A percentile compares a stretch with the other conserved stretches of the same genome.
Evolutionary conservation across 2,329 filamentous ascomycete genomes (phyloP).

Genomic region (Penicillium italicum): DNA sequence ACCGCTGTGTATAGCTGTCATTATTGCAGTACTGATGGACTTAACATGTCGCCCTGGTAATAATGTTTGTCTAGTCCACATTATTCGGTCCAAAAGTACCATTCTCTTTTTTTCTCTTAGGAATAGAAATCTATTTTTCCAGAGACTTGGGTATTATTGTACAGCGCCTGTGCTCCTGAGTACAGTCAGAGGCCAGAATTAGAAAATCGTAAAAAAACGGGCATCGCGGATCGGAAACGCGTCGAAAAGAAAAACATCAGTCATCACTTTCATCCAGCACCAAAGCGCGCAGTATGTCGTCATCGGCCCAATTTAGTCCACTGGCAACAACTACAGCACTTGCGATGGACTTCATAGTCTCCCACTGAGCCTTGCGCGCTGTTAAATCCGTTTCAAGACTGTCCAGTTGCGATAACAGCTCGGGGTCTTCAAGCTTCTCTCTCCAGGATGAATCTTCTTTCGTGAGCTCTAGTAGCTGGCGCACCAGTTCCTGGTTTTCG

Average conservation of each 20-base stretch:
- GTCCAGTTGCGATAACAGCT: constrained; percentile 54
- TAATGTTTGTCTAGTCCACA: neutral
- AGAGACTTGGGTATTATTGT: neutral
- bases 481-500: constrained; percentile 61
- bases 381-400: constrained; percentile 58
- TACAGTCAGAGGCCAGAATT: neutral
- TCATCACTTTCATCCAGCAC: constrained; percentile 67
- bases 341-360: constrained; percentile 72
- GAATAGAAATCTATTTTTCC: neutral
- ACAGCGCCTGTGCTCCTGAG: neutral
- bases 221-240: neutral
- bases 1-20: neutral
- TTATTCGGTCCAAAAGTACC: neutral
- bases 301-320: constrained; percentile 74
- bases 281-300: constrained; percentile 63
- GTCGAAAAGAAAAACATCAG: constrained; percentile 22
- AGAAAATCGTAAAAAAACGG: neutral
- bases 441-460: constrained; percentile 52
- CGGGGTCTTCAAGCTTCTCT: constrained; percentile 53
- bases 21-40: neutral
- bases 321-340: constrained; percentile 76
- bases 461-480: constrained; percentile 61
- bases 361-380: constrained; percentile 63
- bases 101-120: neutral
- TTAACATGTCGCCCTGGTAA: neutral